Evolutionary conservation across 1,284 basidiomycete genomes (phyloP).

Genomic region (Gymnopus androsaceus): DNA sequence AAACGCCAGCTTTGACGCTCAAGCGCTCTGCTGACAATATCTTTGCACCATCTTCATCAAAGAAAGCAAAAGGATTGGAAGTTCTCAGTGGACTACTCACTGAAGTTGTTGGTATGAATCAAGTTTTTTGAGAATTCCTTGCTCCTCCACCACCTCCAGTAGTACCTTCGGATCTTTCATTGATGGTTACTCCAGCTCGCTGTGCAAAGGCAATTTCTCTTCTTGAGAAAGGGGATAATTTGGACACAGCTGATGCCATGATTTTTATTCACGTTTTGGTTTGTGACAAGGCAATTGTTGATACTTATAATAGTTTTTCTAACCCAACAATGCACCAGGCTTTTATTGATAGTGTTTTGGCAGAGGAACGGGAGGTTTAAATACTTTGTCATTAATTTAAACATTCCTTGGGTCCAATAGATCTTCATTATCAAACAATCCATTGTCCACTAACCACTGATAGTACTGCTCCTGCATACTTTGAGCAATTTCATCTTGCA

Average conservation of each 20-base stretch:
- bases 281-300: conserved; percentile 5
- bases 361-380: too few species aligned
- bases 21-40: not conserved
- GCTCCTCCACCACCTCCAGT: not conserved
- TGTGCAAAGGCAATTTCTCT: not conserved
- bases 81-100: not conserved
- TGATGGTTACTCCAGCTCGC: not conserved
- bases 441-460: not conserved
- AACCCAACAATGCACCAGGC: not conserved
- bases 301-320: conserved; percentile 11
- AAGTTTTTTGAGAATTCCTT: not conserved
- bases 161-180: not conserved
- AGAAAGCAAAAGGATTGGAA: not conserved
- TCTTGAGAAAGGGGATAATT: conserved; percentile 12
- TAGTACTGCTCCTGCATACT: conserved; percentile 27
- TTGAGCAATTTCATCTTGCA: conserved; percentile 21
- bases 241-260: conserved; percentile 3
- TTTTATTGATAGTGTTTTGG: not conserved
- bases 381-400: too few species aligned
- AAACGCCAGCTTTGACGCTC: not conserved
- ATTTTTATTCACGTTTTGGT: conserved; percentile 11
- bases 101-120: conserved; percentile 1
- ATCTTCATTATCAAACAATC: too few species aligned
- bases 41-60: not conserved
- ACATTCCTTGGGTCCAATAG: not conserved